Conservation (phyloP, 2,329 filamentous ascomycete species). For the Microdochium nivale region DNA sequence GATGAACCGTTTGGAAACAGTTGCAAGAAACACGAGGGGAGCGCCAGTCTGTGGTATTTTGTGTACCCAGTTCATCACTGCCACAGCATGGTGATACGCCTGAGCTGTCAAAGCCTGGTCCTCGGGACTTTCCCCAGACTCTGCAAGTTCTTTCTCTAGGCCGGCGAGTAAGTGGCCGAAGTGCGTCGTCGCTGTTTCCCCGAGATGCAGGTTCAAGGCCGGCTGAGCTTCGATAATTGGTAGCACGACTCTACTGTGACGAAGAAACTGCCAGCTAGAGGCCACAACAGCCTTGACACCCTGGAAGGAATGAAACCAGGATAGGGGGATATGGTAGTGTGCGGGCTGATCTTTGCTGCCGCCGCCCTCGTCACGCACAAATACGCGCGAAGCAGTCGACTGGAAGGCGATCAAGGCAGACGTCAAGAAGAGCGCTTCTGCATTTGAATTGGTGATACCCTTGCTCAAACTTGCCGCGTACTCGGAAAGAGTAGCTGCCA, state of each 20-base stretch:
- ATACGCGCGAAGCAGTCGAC: constrained; percentile 53
- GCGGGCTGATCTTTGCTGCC: constrained; percentile 24
- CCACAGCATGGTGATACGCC: constrained; percentile 56
- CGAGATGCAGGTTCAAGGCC: constrained; percentile 50
- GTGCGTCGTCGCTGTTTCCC: constrained; percentile 43
- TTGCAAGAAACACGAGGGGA: constrained; percentile 55
- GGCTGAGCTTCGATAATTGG: constrained; percentile 58
- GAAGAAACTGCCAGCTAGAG: constrained; percentile 55
- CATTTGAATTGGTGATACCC: constrained; percentile 50
- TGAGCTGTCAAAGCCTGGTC: constrained; percentile 30
- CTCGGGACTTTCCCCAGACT: constrained; percentile 12
- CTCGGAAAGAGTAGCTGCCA: constrained; percentile 52
- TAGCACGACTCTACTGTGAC: constrained; percentile 46
- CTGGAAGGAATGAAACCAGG: constrained; percentile 61
- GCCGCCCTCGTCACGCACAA: constrained; percentile 45
- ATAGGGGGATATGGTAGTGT: constrained; percentile 49
- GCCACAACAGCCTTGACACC: constrained; percentile 58
- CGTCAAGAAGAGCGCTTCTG: constrained; percentile 55
- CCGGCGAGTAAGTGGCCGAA: constrained; percentile 52
- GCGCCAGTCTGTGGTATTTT: constrained; percentile 49
- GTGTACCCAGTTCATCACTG: constrained; percentile 59
- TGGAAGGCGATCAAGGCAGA: constrained; percentile 59
- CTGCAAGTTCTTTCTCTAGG: constrained; percentile 45
- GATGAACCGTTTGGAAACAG: constrained; percentile 52
- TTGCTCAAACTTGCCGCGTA: constrained; percentile 48